These are phyloP conservation scores for Chlamydomonas incerta DNA, from an alignment of 139 green algal genomes.

Conservation along the genomic window DNA sequence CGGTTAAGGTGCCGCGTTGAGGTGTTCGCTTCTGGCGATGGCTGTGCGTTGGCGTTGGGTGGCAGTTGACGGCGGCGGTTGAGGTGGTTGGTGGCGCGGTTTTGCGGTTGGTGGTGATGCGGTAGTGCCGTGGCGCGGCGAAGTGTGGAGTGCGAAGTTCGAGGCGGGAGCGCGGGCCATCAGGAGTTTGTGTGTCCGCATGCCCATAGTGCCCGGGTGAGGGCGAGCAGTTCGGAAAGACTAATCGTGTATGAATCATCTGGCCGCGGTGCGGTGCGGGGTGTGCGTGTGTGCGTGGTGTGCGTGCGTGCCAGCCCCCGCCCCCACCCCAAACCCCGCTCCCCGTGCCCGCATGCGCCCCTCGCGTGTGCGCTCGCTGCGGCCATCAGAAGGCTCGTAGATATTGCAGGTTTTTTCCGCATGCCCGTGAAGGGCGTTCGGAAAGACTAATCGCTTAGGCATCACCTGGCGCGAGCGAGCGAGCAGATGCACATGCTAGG, in stretches of 20 bases:
- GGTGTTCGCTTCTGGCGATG: too few relatives aligned
- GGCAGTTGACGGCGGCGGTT: too few relatives aligned
- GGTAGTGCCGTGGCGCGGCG: too few relatives aligned
- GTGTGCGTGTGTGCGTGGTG: too few relatives aligned
- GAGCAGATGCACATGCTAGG: too few relatives aligned
- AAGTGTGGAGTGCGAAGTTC: too few relatives aligned
- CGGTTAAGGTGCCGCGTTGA: too few relatives aligned
- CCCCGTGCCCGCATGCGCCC: too few relatives aligned
- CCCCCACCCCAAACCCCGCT: neutral
- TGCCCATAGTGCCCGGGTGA: neutral
- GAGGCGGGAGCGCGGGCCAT: neutral
- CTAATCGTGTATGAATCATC: neutral
- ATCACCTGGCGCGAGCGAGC: neutral
- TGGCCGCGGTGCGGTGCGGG: neutral
- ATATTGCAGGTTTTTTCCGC: neutral
- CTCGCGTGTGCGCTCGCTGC: too few relatives aligned
- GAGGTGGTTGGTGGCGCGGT: too few relatives aligned
- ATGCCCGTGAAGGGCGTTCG: constrained; percentile 3
- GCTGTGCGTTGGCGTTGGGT: too few relatives aligned
- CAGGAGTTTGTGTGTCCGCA: neutral
- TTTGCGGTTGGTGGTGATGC: too few relatives aligned
- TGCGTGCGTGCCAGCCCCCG: neutral
- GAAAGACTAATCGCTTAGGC: constrained; percentile 32
- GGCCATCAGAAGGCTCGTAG: constrained; percentile 4
- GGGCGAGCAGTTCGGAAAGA: neutral